These are phyloP conservation scores for Uromyces viciae-fabae DNA, from an alignment of 1,284 basidiomycete genomes.

Conservation along the genomic window DNA sequence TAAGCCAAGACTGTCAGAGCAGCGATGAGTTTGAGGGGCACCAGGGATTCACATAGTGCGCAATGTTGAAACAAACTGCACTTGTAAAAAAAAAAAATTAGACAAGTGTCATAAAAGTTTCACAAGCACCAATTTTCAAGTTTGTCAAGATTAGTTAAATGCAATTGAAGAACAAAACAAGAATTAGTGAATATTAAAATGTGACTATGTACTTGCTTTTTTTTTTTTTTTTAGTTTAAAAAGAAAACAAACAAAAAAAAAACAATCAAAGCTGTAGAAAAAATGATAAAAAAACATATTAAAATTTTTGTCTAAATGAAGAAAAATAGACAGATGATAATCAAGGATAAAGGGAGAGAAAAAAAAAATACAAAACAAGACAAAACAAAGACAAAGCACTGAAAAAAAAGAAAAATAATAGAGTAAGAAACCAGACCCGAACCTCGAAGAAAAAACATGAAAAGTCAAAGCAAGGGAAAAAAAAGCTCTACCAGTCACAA, in stretches of 20 bases:
- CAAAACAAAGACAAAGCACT: not conserved
- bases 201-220: no score
- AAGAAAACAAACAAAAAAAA: not conserved
- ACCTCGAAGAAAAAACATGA: not conserved
- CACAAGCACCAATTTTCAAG: no score
- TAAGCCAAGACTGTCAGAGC: constrained; percentile 59
- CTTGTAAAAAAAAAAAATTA: no score
- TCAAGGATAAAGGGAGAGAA: not conserved
- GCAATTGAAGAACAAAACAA: no score
- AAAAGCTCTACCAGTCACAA: not conserved
- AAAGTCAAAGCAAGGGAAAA: not conserved
- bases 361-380: not conserved
- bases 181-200: no score
- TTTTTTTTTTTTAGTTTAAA: no score
- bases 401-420: not conserved
- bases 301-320: not conserved
- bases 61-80: no score
- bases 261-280: not conserved
- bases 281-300: not conserved
- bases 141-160: no score
- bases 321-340: not conserved
- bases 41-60: no score
- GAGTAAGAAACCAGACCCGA: no score
- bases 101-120: no score
- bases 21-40: constrained; percentile 51